phyloP scores from a whole-genome alignment of 257 asterid genomes.

The Solanum sejunctum region DNA sequence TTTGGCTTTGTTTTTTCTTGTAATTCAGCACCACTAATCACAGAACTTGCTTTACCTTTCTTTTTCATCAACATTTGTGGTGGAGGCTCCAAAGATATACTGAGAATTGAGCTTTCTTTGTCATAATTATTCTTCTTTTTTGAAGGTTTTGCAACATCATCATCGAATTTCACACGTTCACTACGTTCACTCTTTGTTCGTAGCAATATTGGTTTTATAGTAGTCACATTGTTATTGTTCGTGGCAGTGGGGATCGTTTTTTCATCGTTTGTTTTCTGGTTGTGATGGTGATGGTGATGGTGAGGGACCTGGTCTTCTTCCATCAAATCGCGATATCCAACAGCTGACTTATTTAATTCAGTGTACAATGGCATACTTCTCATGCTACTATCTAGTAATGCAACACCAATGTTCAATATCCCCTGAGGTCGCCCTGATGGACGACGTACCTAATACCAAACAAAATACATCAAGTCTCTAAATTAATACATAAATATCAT shows the following conservation, averaged over 20 bases:
- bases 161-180: constrained; percentile 29
- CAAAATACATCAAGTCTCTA: neutral
- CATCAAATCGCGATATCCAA: constrained; percentile 24
- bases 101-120: constrained; percentile 50
- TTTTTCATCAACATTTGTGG: constrained; percentile 10
- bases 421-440: constrained; percentile 94
- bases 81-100: constrained; percentile 38
- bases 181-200: constrained; percentile 62
- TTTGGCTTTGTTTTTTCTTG: constrained; percentile 20
- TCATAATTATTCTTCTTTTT: neutral
- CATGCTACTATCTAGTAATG: constrained; percentile 62
- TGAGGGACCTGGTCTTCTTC: constrained; percentile 13
- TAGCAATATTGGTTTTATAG: constrained; percentile 31
- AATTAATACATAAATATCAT: neutral
- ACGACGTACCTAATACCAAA: constrained; percentile 47
- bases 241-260: neutral
- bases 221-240: neutral
- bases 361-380: constrained; percentile 63
- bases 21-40: constrained; percentile 49
- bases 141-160: constrained; percentile 9
- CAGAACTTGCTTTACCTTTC: constrained; percentile 68
- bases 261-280: neutral
- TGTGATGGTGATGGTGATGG: neutral
- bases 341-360: constrained; percentile 16
- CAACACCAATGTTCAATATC: constrained; percentile 72